Evolutionary conservation across 2,329 filamentous ascomycete species (phyloP).

Genomic region (Cercospora sp.): DNA sequence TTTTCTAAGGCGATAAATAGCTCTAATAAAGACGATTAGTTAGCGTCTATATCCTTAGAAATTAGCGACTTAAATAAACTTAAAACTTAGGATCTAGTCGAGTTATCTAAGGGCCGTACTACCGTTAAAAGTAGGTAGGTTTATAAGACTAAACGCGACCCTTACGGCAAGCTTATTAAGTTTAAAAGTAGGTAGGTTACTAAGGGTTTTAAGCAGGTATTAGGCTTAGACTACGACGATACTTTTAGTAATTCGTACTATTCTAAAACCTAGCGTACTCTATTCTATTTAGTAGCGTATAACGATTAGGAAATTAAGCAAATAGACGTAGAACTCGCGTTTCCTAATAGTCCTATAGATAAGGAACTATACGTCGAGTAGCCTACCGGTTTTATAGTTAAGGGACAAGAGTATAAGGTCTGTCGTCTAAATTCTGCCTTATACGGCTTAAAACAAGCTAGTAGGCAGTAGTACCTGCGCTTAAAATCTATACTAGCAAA

Average conservation of each 20-base stretch:
- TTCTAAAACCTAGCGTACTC: background rate
- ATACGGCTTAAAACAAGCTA: constrained; percentile 17
- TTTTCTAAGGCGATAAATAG: too few species aligned
- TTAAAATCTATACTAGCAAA: constrained; percentile 13
- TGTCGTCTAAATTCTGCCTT: constrained; percentile 12
- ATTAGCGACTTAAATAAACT: too few species aligned
- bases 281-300: background rate
- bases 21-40: background rate
- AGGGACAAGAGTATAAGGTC: constrained; percentile 5
- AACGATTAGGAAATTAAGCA: too few species aligned
- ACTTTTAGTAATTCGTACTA: background rate
- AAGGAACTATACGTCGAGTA: constrained; percentile 14
- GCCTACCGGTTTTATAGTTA: constrained; percentile 12
- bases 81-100: too few species aligned
- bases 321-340: too few species aligned
- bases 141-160: too few species aligned
- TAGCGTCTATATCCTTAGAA: background rate
- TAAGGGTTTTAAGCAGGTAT: too few species aligned
- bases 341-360: constrained; percentile 15
- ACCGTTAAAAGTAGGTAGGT: too few species aligned
- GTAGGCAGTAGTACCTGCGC: constrained; percentile 13
- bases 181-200: too few species aligned
- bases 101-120: background rate
- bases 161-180: too few species aligned
- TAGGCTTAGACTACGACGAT: too few species aligned